A percentile compares a stretch with the other conserved stretches of the same genome.
These are phyloP conservation scores for Waltergamsia citrina DNA, from an alignment of 2,329 filamentous ascomycete genomes.

Conservation along the genomic window DNA sequence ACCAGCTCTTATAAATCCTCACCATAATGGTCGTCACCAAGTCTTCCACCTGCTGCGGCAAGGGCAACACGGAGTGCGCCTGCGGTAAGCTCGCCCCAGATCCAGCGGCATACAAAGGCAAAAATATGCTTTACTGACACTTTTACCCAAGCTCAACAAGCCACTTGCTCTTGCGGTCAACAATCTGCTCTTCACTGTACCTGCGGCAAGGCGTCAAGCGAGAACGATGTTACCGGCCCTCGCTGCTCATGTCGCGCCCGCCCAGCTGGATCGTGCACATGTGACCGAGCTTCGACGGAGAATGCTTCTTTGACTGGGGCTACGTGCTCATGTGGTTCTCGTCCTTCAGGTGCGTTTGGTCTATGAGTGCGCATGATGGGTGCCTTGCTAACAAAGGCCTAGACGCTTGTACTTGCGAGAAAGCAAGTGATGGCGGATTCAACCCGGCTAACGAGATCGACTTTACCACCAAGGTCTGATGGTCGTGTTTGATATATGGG, in stretches of 20 bases:
- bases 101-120: too few species aligned
- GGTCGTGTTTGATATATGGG: too few species aligned
- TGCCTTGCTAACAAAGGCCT: conserved; percentile 1
- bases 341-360: conserved; percentile 48
- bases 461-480: conserved; percentile 77
- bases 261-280: conserved; percentile 73
- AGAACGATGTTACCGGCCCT: conserved; percentile 66
- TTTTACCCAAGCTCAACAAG: conserved; percentile 42
- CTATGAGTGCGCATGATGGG: neutral
- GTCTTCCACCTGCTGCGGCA: conserved; percentile 46
- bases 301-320: conserved; percentile 52
- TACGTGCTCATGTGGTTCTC: conserved; percentile 69
- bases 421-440: conserved; percentile 50
- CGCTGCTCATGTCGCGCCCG: conserved; percentile 79
- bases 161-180: conserved; percentile 83
- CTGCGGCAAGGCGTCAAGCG: conserved; percentile 64
- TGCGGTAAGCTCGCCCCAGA: conserved; percentile 38
- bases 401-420: conserved; percentile 78
- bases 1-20: neutral
- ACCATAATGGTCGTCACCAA: conserved; percentile 24
- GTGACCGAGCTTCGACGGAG: conserved; percentile 61
- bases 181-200: conserved; percentile 78
- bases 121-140: conserved; percentile 3
- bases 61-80: conserved; percentile 40
- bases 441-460: conserved; percentile 67